Conservation (phyloP, 352 stramenopile genomes). For the Globisporangium apiculatum region DNA sequence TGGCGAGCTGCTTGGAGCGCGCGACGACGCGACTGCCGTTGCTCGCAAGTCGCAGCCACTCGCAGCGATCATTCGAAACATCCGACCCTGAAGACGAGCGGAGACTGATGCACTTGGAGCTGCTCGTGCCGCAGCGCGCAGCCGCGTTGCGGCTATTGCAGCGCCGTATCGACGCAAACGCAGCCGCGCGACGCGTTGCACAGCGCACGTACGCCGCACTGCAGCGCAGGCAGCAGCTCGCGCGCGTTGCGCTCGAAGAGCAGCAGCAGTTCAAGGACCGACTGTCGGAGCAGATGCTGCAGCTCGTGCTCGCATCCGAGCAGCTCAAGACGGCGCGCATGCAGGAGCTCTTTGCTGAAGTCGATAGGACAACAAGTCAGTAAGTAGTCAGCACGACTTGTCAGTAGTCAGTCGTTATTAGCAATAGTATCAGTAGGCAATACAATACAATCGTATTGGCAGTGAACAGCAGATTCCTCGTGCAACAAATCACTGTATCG, state of each 20-base stretch:
- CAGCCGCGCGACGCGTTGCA: slow-evolving; percentile 29
- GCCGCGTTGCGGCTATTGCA: slow-evolving; percentile 40
- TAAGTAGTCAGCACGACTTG: too few relatives aligned
- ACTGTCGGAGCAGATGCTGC: slow-evolving; percentile 68
- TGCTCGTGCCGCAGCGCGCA: slow-evolving; percentile 51
- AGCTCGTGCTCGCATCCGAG: slow-evolving; percentile 60
- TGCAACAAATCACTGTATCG: slow-evolving; percentile 4
- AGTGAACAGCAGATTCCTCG: background rate
- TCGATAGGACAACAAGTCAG: slow-evolving; percentile 18
- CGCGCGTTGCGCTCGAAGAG: slow-evolving; percentile 66
- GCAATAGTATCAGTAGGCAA: too few relatives aligned
- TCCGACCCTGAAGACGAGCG: slow-evolving; percentile 28
- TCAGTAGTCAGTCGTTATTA: too few relatives aligned
- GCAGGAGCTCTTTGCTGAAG: slow-evolving; percentile 66
- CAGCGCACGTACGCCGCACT: slow-evolving; percentile 27
- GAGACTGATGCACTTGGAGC: slow-evolving; percentile 55
- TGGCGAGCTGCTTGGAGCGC: slow-evolving; percentile 58
- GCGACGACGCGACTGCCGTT: slow-evolving; percentile 16
- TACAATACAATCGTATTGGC: too few relatives aligned
- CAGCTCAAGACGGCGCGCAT: slow-evolving; percentile 66
- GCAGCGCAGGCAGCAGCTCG: slow-evolving; percentile 43
- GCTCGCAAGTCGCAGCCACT: slow-evolving; percentile 14
- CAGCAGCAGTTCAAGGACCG: slow-evolving; percentile 65
- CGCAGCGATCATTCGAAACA: slow-evolving; percentile 14
- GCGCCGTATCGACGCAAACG: slow-evolving; percentile 36